A percentile compares a stretch with the other conserved stretches of the same genome.
Evolutionary conservation across 495 filamentous ascomycete genomes (phyloP).

Genomic region (Aspergillus taichungensis): DNA sequence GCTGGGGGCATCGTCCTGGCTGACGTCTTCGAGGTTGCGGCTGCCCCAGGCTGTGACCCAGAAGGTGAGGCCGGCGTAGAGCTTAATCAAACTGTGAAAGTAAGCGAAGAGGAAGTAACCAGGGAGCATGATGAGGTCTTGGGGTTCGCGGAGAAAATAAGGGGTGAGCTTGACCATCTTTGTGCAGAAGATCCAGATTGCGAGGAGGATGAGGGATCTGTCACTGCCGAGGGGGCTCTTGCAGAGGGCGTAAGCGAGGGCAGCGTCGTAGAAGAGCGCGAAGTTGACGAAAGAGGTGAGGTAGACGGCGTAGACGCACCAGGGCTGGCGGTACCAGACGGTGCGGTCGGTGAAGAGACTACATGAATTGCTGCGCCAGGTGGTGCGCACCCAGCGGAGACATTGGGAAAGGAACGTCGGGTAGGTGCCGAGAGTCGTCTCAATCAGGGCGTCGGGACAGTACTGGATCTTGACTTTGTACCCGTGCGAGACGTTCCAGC

Average conservation of each 20-base stretch:
- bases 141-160: conserved; percentile 48
- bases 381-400: conserved; percentile 54
- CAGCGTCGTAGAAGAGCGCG: conserved; percentile 46
- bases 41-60: conserved; percentile 12
- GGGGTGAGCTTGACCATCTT: conserved; percentile 55
- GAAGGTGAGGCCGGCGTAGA: conserved; percentile 51
- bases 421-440: conserved; percentile 49
- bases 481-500: conserved; percentile 46
- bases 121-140: conserved; percentile 46
- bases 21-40: background rate
- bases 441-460: conserved; percentile 45
- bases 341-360: conserved; percentile 45
- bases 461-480: conserved; percentile 58
- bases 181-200: conserved; percentile 35
- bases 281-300: conserved; percentile 51
- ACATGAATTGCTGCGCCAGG: conserved; percentile 54
- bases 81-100: conserved; percentile 53
- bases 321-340: conserved; percentile 46
- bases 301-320: conserved; percentile 54
- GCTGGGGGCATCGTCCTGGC: background rate
- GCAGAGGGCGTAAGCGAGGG: conserved; percentile 25
- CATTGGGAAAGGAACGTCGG: conserved; percentile 52
- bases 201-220: conserved; percentile 2
- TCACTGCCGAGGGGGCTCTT: background rate
- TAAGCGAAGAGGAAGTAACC: conserved; percentile 50